A percentile compares a stretch with the other conserved stretches of the same genome.
phyloP scores from a whole-genome alignment of 2,329 filamentous ascomycete species.

The Proliferodiscus dingleyae region DNA sequence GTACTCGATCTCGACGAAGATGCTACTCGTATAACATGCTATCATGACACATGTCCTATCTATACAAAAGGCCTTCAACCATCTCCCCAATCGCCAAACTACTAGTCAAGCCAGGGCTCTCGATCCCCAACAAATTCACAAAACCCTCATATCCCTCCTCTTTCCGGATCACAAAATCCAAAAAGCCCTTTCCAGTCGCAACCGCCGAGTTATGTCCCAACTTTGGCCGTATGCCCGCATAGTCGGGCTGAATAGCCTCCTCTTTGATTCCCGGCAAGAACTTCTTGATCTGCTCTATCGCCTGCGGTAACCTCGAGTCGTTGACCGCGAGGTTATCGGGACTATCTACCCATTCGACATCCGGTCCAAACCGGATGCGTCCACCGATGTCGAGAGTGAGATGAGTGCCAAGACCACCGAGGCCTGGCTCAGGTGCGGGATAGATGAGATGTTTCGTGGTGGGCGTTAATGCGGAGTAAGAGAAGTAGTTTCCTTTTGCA shows the following conservation, averaged over 20 bases:
- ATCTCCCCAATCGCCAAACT: constrained; percentile 78
- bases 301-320: constrained; percentile 55
- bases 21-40: no score
- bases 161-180: constrained; percentile 75
- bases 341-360: constrained; percentile 84
- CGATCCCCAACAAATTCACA: constrained; percentile 87
- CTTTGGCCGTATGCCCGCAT: constrained; percentile 90
- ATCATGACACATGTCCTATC: no score
- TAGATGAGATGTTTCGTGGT: constrained; percentile 73
- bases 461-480: constrained; percentile 64
- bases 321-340: constrained; percentile 68
- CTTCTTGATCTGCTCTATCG: constrained; percentile 67
- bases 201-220: constrained; percentile 56
- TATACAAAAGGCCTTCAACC: constrained; percentile 46
- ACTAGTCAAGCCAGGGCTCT: constrained; percentile 88
- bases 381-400: constrained; percentile 85
- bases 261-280: constrained; percentile 75
- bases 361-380: constrained; percentile 84
- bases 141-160: constrained; percentile 78
- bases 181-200: constrained; percentile 61
- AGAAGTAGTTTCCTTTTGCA: constrained; percentile 95
- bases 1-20: no score
- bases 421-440: constrained; percentile 76
- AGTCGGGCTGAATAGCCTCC: constrained; percentile 68
- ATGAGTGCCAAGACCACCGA: constrained; percentile 85